These are phyloP conservation scores for Trichopus zeylanicus DNA, from an alignment of 116 monocot genomes.

Conservation along the genomic window DNA sequence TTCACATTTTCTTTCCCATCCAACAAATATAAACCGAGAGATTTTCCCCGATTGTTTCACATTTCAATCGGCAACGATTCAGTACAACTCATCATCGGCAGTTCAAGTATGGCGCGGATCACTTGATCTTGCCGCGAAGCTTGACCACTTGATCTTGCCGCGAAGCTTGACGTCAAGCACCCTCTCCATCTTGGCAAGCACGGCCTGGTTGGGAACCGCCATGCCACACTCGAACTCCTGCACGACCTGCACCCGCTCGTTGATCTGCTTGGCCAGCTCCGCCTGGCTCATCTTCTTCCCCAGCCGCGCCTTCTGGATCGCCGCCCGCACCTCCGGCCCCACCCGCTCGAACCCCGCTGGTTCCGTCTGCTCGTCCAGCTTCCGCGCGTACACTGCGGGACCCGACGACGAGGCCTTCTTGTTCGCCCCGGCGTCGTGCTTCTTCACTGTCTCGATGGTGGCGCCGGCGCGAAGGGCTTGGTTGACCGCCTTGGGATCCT, in stretches of 20 bases:
- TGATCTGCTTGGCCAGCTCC: slow-evolving; percentile 72
- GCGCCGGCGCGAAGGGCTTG: slow-evolving; percentile 26
- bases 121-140: no score
- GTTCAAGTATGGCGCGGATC: no score
- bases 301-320: slow-evolving; percentile 69
- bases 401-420: slow-evolving; percentile 25
- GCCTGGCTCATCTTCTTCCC: slow-evolving; percentile 86
- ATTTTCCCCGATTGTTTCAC: no score
- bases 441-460: slow-evolving; percentile 26
- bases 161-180: slow-evolving; percentile 29
- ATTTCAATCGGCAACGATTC: no score
- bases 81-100: no score
- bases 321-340: slow-evolving; percentile 39
- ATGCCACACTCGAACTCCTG: slow-evolving; percentile 84
- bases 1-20: no score
- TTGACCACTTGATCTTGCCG: slow-evolving; percentile 13
- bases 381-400: slow-evolving; percentile 42
- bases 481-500: slow-evolving; percentile 28
- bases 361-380: slow-evolving; percentile 78
- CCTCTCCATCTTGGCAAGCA: slow-evolving; percentile 67
- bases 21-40: no score
- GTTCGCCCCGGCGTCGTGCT: slow-evolving; percentile 56
- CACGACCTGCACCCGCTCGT: slow-evolving; percentile 73
- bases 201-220: slow-evolving; percentile 40
- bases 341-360: slow-evolving; percentile 53